Base-by-base conservation (phyloP, 331 rosid genomes). In the Erythrophleum ivorense region DNA sequence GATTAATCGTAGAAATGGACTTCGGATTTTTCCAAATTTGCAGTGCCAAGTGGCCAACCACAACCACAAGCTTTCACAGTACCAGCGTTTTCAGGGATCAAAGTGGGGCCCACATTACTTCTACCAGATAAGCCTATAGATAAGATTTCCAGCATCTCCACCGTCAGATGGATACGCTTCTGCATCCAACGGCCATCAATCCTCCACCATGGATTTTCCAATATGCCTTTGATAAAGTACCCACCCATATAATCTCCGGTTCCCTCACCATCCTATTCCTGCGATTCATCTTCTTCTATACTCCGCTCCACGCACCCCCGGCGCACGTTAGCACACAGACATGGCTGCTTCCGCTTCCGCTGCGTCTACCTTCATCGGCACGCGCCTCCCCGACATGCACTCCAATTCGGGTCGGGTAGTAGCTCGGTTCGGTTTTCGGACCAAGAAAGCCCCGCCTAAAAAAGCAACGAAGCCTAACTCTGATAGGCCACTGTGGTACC, bases 401-500 rank as follows among this genome's bases (percentile, higher is more conserved):
- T 72, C 89, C 4, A 48, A 65, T 54, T 69, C 86, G 12, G 91
- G 91, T 9, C 68, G 90, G n/a, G 41, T 86, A 38, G 86, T 78
- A 50, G 92, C 92, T 48, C 85, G 95, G 4, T 91, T 91, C 81
- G 91, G 90, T 4, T 78, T 91, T 78, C 88, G 91, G 0, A 0
- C 16, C 40, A 91, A 91, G 86, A 91, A 91, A 19, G 63, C 15
- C 1, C 63, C 88, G 0, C 65, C 89, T 2, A 91, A 78, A 87
- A 83, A 87, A 70, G 6, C 81, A 0, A 2, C 70, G 0, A 83
- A 43, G 80, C 52, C 50, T 34, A 77, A 14, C 7, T 1, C 62
- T 1, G 88, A 91, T 53, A 88, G 95, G n/a, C 92, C 95, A 4
- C 89, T 91, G 0, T 91, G 92, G 95, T 91, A 40, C 81, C 95